A percentile compares a stretch with the other conserved stretches of the same genome.
These are phyloP conservation scores for Colletotrichum navitas DNA, from an alignment of 2,329 filamentous ascomycete species.

Conservation along the genomic window DNA sequence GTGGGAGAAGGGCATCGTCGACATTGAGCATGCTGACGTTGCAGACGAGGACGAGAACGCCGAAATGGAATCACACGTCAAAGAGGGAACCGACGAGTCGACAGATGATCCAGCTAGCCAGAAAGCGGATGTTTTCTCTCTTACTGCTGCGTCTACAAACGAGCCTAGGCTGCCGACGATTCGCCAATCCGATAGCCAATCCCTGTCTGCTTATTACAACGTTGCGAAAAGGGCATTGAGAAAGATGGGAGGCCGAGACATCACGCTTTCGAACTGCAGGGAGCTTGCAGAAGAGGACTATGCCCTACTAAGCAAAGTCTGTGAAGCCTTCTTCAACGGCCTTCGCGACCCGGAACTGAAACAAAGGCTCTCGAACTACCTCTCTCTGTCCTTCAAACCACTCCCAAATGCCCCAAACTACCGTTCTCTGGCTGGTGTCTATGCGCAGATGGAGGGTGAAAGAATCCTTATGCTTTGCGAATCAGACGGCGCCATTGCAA, in stretches of 20 bases:
- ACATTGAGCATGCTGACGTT: conserved; percentile 53
- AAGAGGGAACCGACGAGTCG: conserved; percentile 17
- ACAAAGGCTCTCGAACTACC: conserved; percentile 58
- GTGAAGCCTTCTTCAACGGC: conserved; percentile 66
- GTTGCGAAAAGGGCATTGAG: conserved; percentile 64
- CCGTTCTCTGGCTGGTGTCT: conserved; percentile 67
- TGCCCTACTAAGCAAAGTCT: conserved; percentile 64
- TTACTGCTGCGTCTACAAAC: neutral
- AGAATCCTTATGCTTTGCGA: conserved; percentile 63
- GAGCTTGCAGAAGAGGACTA: conserved; percentile 61
- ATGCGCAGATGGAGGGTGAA: conserved; percentile 69
- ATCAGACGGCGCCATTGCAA: conserved; percentile 50
- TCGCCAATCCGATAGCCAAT: conserved; percentile 57
- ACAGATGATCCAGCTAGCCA: conserved; percentile 16
- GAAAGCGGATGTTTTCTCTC: neutral
- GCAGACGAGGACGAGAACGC: conserved; percentile 48
- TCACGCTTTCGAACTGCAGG: conserved; percentile 60
- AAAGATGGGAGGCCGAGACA: conserved; percentile 63
- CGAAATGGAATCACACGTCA: conserved; percentile 15
- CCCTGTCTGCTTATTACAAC: conserved; percentile 61
- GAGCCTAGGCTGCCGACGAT: conserved; percentile 47
- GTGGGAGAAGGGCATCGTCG: conserved; percentile 73
- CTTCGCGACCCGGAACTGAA: conserved; percentile 62
- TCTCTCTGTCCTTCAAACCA: conserved; percentile 59
- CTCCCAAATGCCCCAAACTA: conserved; percentile 47